Conservation (phyloP, 2,329 filamentous ascomycete species). For the Pseudogymnoascus verrucosus region DNA sequence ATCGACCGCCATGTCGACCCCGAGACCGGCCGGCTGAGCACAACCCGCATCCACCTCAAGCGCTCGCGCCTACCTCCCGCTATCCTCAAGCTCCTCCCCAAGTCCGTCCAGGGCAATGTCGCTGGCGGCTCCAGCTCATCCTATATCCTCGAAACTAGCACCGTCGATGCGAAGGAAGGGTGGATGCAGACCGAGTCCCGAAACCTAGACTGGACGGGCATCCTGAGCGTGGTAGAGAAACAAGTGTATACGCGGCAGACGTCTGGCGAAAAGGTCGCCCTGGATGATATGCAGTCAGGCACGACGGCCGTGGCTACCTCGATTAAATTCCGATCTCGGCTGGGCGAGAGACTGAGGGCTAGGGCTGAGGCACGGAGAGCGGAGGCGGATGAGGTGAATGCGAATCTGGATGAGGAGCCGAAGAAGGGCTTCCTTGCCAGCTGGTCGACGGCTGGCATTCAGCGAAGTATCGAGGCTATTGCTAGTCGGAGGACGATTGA, state of each 20-base stretch:
- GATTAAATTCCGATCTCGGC: slow-evolving; percentile 62
- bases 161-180: slow-evolving; percentile 70
- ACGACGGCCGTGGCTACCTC: slow-evolving; percentile 64
- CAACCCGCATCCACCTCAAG: slow-evolving; percentile 73
- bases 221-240: slow-evolving; percentile 69
- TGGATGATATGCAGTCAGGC: slow-evolving; percentile 23
- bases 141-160: slow-evolving; percentile 73
- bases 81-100: slow-evolving; percentile 67
- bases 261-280: background rate
- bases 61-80: slow-evolving; percentile 69
- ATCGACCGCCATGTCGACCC: slow-evolving; percentile 68
- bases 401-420: slow-evolving; percentile 37
- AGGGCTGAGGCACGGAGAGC: slow-evolving; percentile 28
- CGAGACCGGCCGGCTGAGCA: slow-evolving; percentile 65
- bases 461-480: slow-evolving; percentile 71
- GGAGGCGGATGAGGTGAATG: slow-evolving; percentile 31
- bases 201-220: slow-evolving; percentile 75
- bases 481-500: slow-evolving; percentile 70
- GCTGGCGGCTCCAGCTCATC: slow-evolving; percentile 59
- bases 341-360: slow-evolving; percentile 52
- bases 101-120: slow-evolving; percentile 42
- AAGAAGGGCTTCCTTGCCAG: slow-evolving; percentile 43
- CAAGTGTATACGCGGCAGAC: slow-evolving; percentile 51
- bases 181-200: slow-evolving; percentile 77
- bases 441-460: slow-evolving; percentile 64